phyloP scores from a whole-genome alignment of 768 basidiomycete genomes.

The Boletus sp. region DNA sequence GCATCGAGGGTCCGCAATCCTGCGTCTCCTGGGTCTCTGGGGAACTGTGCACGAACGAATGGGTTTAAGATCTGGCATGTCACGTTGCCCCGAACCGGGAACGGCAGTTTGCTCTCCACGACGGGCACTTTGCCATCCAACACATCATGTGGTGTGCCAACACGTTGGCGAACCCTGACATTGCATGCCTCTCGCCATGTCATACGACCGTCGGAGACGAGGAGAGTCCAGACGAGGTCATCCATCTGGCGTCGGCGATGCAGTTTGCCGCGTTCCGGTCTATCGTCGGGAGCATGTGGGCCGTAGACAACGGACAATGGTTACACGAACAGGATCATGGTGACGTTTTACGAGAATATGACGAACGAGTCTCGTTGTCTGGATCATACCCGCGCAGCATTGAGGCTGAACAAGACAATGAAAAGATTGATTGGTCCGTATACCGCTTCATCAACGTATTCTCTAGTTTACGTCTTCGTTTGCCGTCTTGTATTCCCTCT shows the following conservation, averaged over 20 bases:
- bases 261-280: not conserved
- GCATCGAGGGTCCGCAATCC: not conserved
- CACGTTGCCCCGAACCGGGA: too few relatives aligned
- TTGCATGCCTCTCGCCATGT: not conserved
- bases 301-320: not conserved
- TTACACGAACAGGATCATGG: not conserved
- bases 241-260: not conserved
- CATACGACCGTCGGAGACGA: not conserved
- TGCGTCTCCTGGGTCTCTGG: not conserved
- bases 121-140: too few relatives aligned
- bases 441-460: not conserved
- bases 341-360: too few relatives aligned
- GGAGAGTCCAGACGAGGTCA: not conserved
- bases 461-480: not conserved
- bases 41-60: conserved; percentile 1
- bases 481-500: too few relatives aligned
- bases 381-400: not conserved
- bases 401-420: not conserved
- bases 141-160: too few relatives aligned
- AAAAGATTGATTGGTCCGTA: not conserved
- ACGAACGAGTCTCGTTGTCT: not conserved
- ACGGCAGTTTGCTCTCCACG: too few relatives aligned
- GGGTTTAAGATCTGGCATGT: not conserved
- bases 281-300: not conserved
- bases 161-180: too few relatives aligned